Conservation (phyloP, 164 flowering plant genomes). For the Kalanchoe fedtschenkoi region DNA sequence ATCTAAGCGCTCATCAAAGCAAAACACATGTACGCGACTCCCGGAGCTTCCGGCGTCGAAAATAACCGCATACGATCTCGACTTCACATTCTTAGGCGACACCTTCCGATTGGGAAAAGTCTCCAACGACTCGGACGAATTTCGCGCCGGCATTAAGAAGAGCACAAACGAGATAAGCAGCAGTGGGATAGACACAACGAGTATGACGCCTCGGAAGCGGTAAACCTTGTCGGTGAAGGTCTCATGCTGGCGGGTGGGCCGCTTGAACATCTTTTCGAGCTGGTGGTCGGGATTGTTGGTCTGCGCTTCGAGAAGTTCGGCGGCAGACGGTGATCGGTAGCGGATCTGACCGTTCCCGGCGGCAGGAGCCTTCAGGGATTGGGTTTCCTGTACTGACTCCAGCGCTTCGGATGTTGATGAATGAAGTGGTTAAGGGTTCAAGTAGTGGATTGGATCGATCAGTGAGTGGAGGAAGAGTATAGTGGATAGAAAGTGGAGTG, state of each 20-base stretch:
- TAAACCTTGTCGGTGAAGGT: constrained; percentile 23
- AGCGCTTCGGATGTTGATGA: constrained; percentile 21
- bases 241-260: constrained; percentile 25
- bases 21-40: constrained; percentile 85
- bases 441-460: neutral
- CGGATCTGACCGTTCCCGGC: constrained; percentile 79
- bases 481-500: neutral
- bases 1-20: constrained; percentile 66
- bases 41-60: constrained; percentile 98
- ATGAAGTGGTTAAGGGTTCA: neutral
- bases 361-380: constrained; percentile 32
- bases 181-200: neutral
- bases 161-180: neutral
- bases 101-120: constrained; percentile 19
- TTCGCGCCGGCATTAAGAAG: neutral
- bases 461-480: neutral
- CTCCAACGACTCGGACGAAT: constrained; percentile 17
- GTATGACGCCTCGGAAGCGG: neutral
- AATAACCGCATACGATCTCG: constrained; percentile 55
- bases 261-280: constrained; percentile 23
- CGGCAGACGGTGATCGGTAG: constrained; percentile 76
- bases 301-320: constrained; percentile 54
- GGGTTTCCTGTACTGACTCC: constrained; percentile 53
- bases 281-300: constrained; percentile 12
- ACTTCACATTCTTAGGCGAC: constrained; percentile 12